Conservation (phyloP, 1,284 basidiomycete genomes). For the Rhodotorula sp. region DNA sequence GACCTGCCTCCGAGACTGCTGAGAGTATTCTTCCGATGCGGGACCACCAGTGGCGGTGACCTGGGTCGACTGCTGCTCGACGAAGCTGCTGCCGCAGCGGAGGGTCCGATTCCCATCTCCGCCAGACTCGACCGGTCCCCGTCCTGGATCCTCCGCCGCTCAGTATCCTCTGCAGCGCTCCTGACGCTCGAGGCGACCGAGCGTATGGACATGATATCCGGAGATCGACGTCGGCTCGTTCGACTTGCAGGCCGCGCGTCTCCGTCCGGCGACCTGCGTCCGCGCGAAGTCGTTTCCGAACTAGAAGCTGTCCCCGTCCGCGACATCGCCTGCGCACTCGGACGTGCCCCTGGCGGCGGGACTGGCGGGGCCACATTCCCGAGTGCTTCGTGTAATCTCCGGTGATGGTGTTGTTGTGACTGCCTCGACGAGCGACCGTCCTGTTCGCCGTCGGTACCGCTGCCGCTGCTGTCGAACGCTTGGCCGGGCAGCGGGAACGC, state of each 20-base stretch:
- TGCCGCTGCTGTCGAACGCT: conserved; percentile 1
- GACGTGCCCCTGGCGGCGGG: not conserved
- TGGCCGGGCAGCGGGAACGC: conserved; percentile 23
- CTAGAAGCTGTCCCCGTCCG: not conserved
- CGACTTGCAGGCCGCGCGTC: not conserved
- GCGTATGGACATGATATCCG: conserved; percentile 21
- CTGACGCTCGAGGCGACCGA: conserved; percentile 28
- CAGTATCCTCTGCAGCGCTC: not conserved
- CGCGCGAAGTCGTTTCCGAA: not conserved
- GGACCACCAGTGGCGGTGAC: not conserved
- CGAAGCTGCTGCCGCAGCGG: not conserved
- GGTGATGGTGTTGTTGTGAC: not conserved
- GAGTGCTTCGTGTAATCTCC: conserved; percentile 23
- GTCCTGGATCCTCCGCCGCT: not conserved
- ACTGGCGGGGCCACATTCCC: conserved; percentile 14
- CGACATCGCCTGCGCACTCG: not conserved
- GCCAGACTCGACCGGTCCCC: not conserved
- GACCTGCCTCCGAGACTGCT: not conserved
- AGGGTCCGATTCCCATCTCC: not conserved
- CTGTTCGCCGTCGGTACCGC: not conserved
- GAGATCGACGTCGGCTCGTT: conserved; percentile 6
- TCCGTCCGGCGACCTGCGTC: not conserved
- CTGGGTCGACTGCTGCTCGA: not conserved
- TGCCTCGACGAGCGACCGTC: not conserved
- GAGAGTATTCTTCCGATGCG: conserved; percentile 1